Evolutionary conservation across 768 basidiomycete genomes (phyloP).

Genomic region (Imleria badia): DNA sequence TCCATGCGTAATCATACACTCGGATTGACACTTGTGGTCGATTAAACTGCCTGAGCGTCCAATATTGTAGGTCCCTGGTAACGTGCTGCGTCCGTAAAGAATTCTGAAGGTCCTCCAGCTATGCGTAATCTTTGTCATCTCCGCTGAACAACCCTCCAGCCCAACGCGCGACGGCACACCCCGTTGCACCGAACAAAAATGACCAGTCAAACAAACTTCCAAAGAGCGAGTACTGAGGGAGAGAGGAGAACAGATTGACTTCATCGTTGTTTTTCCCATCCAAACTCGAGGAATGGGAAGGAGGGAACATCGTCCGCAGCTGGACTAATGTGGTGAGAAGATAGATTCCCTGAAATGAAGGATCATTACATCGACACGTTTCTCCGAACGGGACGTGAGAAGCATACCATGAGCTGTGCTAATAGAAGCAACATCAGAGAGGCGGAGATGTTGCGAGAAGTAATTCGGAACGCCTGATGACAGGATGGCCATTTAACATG

Average conservation of each 20-base stretch:
- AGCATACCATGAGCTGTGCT: constrained; percentile 76
- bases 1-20: no score
- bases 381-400: constrained; percentile 12
- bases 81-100: constrained; percentile 9
- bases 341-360: constrained; percentile 64
- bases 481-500: not conserved
- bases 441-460: constrained; percentile 67
- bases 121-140: constrained; percentile 16
- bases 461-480: constrained; percentile 57
- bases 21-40: not conserved
- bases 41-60: not conserved
- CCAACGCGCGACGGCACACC: constrained; percentile 55
- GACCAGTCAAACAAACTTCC: constrained; percentile 73
- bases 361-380: not conserved
- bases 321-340: constrained; percentile 82
- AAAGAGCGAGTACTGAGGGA: constrained; percentile 74
- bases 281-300: constrained; percentile 32
- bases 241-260: constrained; percentile 64
- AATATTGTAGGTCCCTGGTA: not conserved
- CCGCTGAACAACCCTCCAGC: constrained; percentile 35
- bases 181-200: constrained; percentile 60
- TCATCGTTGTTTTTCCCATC: constrained; percentile 9
- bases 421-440: constrained; percentile 75
- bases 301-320: constrained; percentile 77
- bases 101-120: not conserved